These are phyloP conservation scores for Heterobasidion parviporum DNA, from an alignment of 1,284 basidiomycete species.

Conservation along the genomic window DNA sequence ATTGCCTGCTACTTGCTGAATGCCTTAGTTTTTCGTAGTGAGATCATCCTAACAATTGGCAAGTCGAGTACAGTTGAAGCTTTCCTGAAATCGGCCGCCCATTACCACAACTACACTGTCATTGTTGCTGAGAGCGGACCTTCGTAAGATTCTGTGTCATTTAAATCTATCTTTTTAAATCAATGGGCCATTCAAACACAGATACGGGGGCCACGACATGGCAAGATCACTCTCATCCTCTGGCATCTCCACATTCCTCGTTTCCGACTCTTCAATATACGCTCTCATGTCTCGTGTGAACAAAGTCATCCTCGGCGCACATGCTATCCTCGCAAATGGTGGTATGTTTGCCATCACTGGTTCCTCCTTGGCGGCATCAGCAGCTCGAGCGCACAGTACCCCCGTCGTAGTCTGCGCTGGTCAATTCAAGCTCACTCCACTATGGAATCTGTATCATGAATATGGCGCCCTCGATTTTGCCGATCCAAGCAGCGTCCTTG, in stretches of 20 bases:
- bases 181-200: constrained; percentile 19
- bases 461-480: constrained; percentile 84
- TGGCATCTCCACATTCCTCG: constrained; percentile 88
- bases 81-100: constrained; percentile 87
- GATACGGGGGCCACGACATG: constrained; percentile 82
- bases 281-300: constrained; percentile 96
- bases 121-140: constrained; percentile 95
- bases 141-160: constrained; percentile 42
- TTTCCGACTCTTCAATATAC: constrained; percentile 93
- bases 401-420: constrained; percentile 94
- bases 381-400: constrained; percentile 87
- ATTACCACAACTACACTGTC: constrained; percentile 90
- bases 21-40: constrained; percentile 38
- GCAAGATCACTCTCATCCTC: constrained; percentile 70
- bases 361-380: constrained; percentile 76
- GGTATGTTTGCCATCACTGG: constrained; percentile 89
- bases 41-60: constrained; percentile 95
- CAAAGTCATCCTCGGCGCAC: constrained; percentile 91
- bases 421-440: constrained; percentile 92
- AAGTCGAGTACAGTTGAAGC: constrained; percentile 90
- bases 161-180: not conserved
- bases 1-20: not conserved
- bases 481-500: constrained; percentile 76
- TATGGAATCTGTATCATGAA: constrained; percentile 90
- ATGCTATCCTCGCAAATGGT: constrained; percentile 92